Evolutionary conservation across 768 basidiomycete species (phyloP).

Genomic region (Tylopilus balloui): DNA sequence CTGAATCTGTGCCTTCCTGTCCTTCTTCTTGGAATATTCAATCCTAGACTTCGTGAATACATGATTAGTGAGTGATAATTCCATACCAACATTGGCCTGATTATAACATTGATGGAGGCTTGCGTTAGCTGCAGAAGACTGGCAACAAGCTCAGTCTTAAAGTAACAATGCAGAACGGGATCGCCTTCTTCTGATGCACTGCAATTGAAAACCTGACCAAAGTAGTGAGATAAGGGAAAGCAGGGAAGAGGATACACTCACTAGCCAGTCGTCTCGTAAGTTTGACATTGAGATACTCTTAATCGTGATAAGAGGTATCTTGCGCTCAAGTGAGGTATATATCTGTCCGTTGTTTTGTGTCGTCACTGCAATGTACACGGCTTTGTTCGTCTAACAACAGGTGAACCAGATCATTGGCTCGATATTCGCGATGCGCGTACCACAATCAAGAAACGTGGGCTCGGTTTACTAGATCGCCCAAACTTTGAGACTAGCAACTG

Average conservation of each 20-base stretch:
- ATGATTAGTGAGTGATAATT: neutral
- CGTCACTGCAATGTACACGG: conserved; percentile 71
- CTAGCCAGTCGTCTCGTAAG: conserved; percentile 94
- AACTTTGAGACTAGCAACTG: conserved; percentile 84
- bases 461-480: conserved; percentile 83
- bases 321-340: conserved; percentile 68
- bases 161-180: conserved; percentile 82
- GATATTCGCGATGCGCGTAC: conserved; percentile 44
- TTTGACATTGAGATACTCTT: conserved; percentile 82
- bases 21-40: conserved; percentile 95
- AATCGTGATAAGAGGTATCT: conserved; percentile 86
- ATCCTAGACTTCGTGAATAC: conserved; percentile 47
- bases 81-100: conserved; percentile 68
- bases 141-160: conserved; percentile 93
- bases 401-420: neutral
- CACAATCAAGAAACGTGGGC: conserved; percentile 85
- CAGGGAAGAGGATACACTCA: conserved; percentile 32
- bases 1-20: conserved; percentile 84
- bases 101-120: conserved; percentile 64
- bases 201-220: conserved; percentile 66
- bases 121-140: conserved; percentile 79
- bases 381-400: conserved; percentile 46
- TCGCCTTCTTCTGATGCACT: conserved; percentile 88
- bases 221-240: conserved; percentile 4
- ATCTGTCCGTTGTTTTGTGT: conserved; percentile 57